These are phyloP conservation scores for Salinomyces thailandicus DNA, from an alignment of 2,329 filamentous ascomycete genomes.

Conservation along the genomic window DNA sequence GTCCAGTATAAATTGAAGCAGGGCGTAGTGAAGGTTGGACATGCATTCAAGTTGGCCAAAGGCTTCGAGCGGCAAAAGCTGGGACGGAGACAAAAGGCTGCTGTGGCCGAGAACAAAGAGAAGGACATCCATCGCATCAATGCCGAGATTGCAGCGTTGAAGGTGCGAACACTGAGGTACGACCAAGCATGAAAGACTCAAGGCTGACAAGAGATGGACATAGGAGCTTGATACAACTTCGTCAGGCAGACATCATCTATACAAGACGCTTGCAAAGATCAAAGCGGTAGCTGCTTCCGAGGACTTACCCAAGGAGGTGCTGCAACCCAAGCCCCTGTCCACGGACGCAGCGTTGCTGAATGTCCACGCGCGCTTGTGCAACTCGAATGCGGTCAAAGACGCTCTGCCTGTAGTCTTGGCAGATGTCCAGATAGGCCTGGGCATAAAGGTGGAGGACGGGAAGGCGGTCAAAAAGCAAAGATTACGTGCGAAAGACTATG, in stretches of 20 bases:
- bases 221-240: constrained; percentile 41
- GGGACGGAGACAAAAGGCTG: constrained; percentile 50
- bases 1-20: constrained; percentile 42
- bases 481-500: constrained; percentile 18
- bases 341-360: constrained; percentile 42
- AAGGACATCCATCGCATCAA: constrained; percentile 49
- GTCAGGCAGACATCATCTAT: constrained; percentile 44
- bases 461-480: constrained; percentile 16
- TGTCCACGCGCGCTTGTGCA: constrained; percentile 49
- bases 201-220: constrained; percentile 7
- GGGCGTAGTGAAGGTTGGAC: constrained; percentile 50
- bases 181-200: not conserved
- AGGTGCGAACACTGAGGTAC: constrained; percentile 31
- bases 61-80: constrained; percentile 70
- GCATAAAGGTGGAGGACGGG: constrained; percentile 15
- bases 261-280: constrained; percentile 46
- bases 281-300: constrained; percentile 46
- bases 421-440: constrained; percentile 32
- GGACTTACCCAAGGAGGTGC: constrained; percentile 34
- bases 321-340: constrained; percentile 30
- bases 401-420: constrained; percentile 38
- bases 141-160: constrained; percentile 49
- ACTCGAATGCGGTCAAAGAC: constrained; percentile 48
- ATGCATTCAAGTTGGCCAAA: constrained; percentile 61
- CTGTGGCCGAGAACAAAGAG: constrained; percentile 34